Conservation (phyloP, 495 filamentous ascomycete species). For the Amniculicola lignicola region DNA sequence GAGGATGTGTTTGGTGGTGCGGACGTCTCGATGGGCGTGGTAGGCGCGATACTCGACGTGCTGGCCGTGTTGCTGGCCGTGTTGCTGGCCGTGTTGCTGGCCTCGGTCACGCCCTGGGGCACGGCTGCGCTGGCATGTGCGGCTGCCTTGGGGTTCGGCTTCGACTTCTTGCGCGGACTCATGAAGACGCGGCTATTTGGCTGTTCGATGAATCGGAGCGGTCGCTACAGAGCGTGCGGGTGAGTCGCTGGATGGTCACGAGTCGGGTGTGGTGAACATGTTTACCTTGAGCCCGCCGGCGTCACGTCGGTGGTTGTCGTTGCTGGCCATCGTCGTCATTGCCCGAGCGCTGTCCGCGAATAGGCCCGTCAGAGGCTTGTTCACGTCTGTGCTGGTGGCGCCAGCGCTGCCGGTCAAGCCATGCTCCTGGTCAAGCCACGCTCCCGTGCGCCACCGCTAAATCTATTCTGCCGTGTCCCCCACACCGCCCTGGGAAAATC, state of each 20-base stretch:
- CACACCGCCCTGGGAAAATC: too few relatives aligned
- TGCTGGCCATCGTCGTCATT: neutral
- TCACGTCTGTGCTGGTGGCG: too few relatives aligned
- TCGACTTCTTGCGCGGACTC: conserved; percentile 41
- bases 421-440: too few relatives aligned
- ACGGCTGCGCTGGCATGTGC: neutral
- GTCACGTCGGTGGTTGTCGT: neutral
- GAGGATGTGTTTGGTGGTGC: conserved; percentile 3
- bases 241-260: neutral
- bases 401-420: too few relatives aligned
- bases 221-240: conserved; percentile 1
- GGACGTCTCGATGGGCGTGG: conserved; percentile 1
- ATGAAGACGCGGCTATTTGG: conserved; percentile 17
- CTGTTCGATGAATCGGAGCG: conserved; percentile 7
- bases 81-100: neutral
- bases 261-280: neutral
- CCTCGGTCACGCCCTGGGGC: neutral
- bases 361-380: neutral
- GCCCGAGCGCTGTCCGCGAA: neutral
- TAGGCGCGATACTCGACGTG: neutral
- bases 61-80: too few relatives aligned
- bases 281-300: conserved; percentile 1
- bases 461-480: too few relatives aligned
- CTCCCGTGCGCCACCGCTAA: too few relatives aligned
- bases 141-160: conserved; percentile 35